A percentile compares a stretch with the other conserved stretches of the same genome.
Evolutionary conservation across 2,329 filamentous ascomycete genomes (phyloP).

Genomic region (Hypoxylon sp.): DNA sequence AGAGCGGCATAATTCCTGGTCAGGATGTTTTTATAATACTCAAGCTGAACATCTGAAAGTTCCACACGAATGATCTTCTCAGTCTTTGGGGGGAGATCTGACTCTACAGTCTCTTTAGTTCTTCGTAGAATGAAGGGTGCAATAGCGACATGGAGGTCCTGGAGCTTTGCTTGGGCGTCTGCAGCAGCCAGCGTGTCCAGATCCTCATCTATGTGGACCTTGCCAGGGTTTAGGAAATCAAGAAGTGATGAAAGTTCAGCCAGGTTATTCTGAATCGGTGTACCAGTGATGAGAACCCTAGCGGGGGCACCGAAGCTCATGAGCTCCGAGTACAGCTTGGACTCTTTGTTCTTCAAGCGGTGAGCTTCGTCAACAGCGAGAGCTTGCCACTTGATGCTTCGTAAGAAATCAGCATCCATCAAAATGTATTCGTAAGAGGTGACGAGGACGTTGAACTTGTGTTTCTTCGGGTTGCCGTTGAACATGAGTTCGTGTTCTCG

Average conservation of each 20-base stretch:
- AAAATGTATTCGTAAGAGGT: constrained; percentile 98
- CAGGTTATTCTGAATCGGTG: constrained; percentile 96
- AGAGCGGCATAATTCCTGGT: constrained; percentile 96
- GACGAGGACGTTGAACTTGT: constrained; percentile 97
- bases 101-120: constrained; percentile 97
- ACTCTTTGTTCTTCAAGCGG: constrained; percentile 95
- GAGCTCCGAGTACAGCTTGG: constrained; percentile 89
- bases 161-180: constrained; percentile 88
- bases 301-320: constrained; percentile 89
- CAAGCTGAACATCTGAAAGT: constrained; percentile 93
- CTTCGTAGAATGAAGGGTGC: constrained; percentile 95
- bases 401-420: constrained; percentile 85
- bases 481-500: constrained; percentile 90
- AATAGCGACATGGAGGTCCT: constrained; percentile 86
- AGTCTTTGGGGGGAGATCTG: constrained; percentile 94
- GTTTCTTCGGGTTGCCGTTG: constrained; percentile 87
- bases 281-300: constrained; percentile 94
- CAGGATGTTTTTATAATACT: constrained; percentile 99
- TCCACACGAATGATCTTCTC: constrained; percentile 99
- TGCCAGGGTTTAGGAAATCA: constrained; percentile 97
- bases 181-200: constrained; percentile 84
- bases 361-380: constrained; percentile 97
- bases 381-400: constrained; percentile 96
- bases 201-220: constrained; percentile 91
- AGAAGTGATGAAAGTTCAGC: constrained; percentile 92